phyloP scores from a whole-genome alignment of 495 filamentous ascomycete genomes.

The Aspergillus bertholletiae region DNA sequence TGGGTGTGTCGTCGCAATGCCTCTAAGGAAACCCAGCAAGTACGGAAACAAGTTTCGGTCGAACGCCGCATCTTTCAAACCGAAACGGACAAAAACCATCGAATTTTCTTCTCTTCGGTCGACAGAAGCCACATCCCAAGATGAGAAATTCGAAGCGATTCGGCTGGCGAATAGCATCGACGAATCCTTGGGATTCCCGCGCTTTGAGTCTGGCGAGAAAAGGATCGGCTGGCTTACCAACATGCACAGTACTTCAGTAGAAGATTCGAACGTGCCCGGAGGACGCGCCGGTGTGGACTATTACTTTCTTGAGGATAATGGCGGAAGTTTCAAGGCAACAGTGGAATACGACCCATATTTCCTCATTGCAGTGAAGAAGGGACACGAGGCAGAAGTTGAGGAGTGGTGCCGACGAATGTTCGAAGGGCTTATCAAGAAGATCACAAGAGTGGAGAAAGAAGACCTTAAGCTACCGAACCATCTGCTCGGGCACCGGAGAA shows the following conservation, averaged over 20 bases:
- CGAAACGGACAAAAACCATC: slow-evolving; percentile 67
- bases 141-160: slow-evolving; percentile 80
- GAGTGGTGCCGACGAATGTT: slow-evolving; percentile 88
- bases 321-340: slow-evolving; percentile 92
- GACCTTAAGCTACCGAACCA: slow-evolving; percentile 97
- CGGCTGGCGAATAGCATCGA: slow-evolving; percentile 86
- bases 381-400: slow-evolving; percentile 87
- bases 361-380: slow-evolving; percentile 82
- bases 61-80: slow-evolving; percentile 45
- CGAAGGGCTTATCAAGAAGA: slow-evolving; percentile 77
- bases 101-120: slow-evolving; percentile 68
- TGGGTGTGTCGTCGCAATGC: slow-evolving; percentile 45
- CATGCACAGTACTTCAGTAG: slow-evolving; percentile 82
- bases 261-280: slow-evolving; percentile 76
- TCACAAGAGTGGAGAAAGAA: slow-evolving; percentile 81
- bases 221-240: slow-evolving; percentile 92
- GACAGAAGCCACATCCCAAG: slow-evolving; percentile 79
- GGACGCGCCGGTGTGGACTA: slow-evolving; percentile 91
- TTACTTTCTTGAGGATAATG: slow-evolving; percentile 95
- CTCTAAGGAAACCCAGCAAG: slow-evolving; percentile 53
- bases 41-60: slow-evolving; percentile 54
- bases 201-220: slow-evolving; percentile 85
- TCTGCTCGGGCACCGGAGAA: slow-evolving; percentile 82
- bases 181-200: slow-evolving; percentile 87
- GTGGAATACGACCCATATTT: slow-evolving; percentile 97